A percentile compares a stretch with the other conserved stretches of the same genome.
Evolutionary conservation across 768 basidiomycete species (phyloP).

Genomic region (Phanerochaete sordida): DNA sequence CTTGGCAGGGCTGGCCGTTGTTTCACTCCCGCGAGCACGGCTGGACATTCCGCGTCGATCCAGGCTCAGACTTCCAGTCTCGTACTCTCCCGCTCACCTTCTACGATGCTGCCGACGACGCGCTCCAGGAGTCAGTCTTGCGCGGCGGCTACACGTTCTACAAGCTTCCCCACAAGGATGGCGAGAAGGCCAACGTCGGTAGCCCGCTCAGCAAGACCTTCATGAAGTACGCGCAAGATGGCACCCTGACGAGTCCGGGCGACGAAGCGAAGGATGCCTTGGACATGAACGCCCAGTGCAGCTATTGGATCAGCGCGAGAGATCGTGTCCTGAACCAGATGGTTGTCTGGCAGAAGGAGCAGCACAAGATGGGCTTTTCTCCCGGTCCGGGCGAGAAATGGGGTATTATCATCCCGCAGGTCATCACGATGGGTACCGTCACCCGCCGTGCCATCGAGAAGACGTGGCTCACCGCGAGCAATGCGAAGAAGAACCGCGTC

Average conservation of each 20-base stretch:
- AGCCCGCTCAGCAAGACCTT: constrained; percentile 88
- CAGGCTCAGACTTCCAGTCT: constrained; percentile 39
- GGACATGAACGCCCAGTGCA: constrained; percentile 90
- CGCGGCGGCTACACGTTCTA: constrained; percentile 65
- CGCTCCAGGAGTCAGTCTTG: constrained; percentile 46
- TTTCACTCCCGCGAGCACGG: constrained; percentile 84
- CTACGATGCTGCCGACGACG: constrained; percentile 58
- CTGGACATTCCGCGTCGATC: constrained; percentile 82
- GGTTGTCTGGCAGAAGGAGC: constrained; percentile 76
- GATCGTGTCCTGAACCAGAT: constrained; percentile 91
- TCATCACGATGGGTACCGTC: constrained; percentile 98
- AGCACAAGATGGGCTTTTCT: constrained; percentile 50
- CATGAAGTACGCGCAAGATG: constrained; percentile 83
- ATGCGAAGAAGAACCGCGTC: constrained; percentile 97
- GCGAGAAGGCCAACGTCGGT: constrained; percentile 93
- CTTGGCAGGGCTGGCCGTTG: constrained; percentile 86
- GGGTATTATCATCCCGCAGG: constrained; percentile 93
- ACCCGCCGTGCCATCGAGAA: constrained; percentile 96
- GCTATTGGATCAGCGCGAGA: constrained; percentile 95
- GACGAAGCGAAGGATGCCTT: constrained; percentile 81
- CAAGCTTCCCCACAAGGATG: constrained; percentile 96
- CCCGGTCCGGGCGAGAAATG: constrained; percentile 40
- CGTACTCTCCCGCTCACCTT: constrained; percentile 36
- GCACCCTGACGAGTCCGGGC: constrained; percentile 79
- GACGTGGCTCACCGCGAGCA: constrained; percentile 98